Evolutionary conservation across 192 early-diverging fungal species (phyloP), one percentile per base, ranked within the genome.

Genomic region (Umbelopsis ramanniana): DNA sequence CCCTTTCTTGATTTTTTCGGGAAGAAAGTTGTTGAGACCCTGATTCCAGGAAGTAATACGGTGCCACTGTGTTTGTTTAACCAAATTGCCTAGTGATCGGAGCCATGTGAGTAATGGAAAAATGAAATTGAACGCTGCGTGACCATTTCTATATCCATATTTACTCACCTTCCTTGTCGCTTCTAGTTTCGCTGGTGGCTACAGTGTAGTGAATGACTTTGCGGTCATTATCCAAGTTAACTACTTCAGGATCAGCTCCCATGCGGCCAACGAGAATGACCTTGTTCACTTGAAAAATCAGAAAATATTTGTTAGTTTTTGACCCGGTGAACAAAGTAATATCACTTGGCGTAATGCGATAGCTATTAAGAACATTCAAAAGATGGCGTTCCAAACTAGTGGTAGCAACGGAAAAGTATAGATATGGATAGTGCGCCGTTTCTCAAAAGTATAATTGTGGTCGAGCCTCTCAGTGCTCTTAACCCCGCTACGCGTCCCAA

Each of bases 41-140:
- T 75, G 67, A 35, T 78, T 74, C 81, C 83, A 87, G 11, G 75
- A 81, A 43, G 74, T 71, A 71, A 92, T 79, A 52, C 80, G 82
- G 78, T 92, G 90, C 90, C 90, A 92, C 70, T 86, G 86, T 23
- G 89, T 90, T 43, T 83, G 82, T 79, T 92, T 86, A 57, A 92
- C 70, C 40, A 87, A 72, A 71, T 92, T 88, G 68, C 88, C 84
- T 86, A 67, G 19, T 21, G 21, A 63, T 73, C 66, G 66, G 33
- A 45, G 38, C 19, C 45, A 45, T 45, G 33, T 72, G 43, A 48
- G 48, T 46, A 12, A 52, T 47, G 67, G 17, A 24, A 22, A 48
- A 35, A 68, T 45, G 22, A 48, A 66, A 21, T 50, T 50, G 23
- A 26, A 43, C 11, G 29, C 40, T 19, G 7, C 69, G 10, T 26